Evolutionary conservation across 768 basidiomycete species (phyloP), one percentile per base, ranked within the genome.

Genomic region (Termitomyces sp.): DNA sequence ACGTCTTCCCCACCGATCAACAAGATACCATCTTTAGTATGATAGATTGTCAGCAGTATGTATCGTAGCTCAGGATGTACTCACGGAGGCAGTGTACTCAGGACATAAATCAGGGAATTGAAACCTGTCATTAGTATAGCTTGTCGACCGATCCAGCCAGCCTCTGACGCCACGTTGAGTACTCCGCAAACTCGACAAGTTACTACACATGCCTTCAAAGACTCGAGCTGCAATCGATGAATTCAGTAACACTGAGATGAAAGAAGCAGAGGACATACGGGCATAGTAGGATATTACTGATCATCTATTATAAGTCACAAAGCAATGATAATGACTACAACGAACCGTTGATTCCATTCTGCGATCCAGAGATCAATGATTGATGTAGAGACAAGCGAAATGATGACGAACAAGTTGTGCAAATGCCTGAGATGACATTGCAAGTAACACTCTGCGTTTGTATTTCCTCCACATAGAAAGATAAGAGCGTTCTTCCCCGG

Each of bases 281-380:
- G 91, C 91, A 72, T 93, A 95, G 69, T 95, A 96, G 1, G 92
- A 94, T 15, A 97, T 95, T 42, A 95, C 94, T 94, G 21, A n/a
- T 23, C 50, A 48, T 28, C 8, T 41, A 42, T 54, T 30, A 58
- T 55, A 19, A 58, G 53, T 53, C 47, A 40, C 38, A 40, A 46
- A 15, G 41, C 42, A 56, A 37, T 23, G 44, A 5, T 44, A n/a
- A 56, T 30, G 45, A 55, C 55, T 38, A 58, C 15, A 46, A 49
- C 77, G 53, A 70, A 90, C 91, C 90, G 67, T 95, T 97, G 65
- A 97, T 98, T 58, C 94, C 95, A 68, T 96, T 96, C 92, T 96
- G 15, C 12, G 31, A 14, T 28, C 17, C 38, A 53, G 19, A 41
- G 23, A 38, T 38, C 26, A 28, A 26, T 38, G 3, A 15, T 41